Conservation (phyloP, 1,284 basidiomycete species). For the Cutaneotrichosporon cavernicola region DNA sequence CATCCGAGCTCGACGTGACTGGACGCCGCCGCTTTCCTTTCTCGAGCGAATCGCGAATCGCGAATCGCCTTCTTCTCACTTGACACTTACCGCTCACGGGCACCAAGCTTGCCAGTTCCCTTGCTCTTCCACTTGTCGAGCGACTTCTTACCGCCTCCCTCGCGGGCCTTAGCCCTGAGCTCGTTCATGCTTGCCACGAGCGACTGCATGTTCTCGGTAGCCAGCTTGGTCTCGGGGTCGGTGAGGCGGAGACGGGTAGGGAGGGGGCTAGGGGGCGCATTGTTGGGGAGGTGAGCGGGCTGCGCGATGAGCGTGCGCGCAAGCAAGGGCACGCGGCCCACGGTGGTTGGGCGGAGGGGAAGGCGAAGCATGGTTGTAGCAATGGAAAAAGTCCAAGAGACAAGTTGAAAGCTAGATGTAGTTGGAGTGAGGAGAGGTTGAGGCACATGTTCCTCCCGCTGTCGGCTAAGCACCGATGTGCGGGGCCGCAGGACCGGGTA, state of each 20-base stretch:
- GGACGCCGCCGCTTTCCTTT: too few relatives aligned
- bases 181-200: conserved; percentile 28
- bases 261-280: conserved; percentile 37
- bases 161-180: conserved; percentile 56
- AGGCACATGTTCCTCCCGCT: conserved; percentile 11
- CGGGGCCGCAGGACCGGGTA: conserved; percentile 5
- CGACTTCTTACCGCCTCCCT: conserved; percentile 61
- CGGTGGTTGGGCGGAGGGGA: conserved; percentile 1
- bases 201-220: conserved; percentile 33
- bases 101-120: conserved; percentile 78
- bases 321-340: neutral
- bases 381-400: neutral
- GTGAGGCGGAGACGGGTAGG: conserved; percentile 31
- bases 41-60: too few relatives aligned
- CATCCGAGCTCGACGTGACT: too few relatives aligned
- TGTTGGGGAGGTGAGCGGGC: conserved; percentile 32
- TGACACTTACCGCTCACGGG: conserved; percentile 69
- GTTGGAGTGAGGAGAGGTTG: neutral
- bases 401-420: neutral
- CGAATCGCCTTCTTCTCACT: neutral
- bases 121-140: conserved; percentile 66
- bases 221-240: conserved; percentile 34
- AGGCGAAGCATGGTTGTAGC: conserved; percentile 11
- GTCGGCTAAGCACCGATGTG: conserved; percentile 13
- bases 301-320: conserved; percentile 44